Base-by-base conservation (phyloP, 148 eudicot genomes). In the Chenopodium formosanum region DNA sequence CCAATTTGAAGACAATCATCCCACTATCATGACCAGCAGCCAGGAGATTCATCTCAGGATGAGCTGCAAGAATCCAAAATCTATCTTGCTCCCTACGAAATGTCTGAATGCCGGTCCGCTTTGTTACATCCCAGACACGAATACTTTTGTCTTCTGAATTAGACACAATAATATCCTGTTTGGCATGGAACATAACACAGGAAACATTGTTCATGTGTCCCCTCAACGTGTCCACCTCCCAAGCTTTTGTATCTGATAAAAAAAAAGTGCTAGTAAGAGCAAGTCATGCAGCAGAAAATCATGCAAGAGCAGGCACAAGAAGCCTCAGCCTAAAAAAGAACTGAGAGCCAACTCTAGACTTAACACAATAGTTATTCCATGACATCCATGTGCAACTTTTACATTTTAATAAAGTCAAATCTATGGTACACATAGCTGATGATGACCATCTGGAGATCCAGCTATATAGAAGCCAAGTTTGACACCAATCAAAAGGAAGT, bases 91-190 rank as follows among this genome's bases (percentile, higher is more conserved):
- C 97, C 71, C 97, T 82, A 11, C 97, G 93, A 82, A 94, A 94
- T 82, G 97, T 94, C 80, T 94, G 97, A 71, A 94, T 85, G 71
- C 90, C 94, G 37, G 94, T 94, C 47, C 97, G 86, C 75, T 94
- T 94, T 65, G 97, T 92, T 34, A 83, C 93, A 89, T 92, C 97
- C 97, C 98, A 94, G 50, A 94, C 96, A 67, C 98, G 94, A 74
- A 94, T 92, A 84, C 98, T 92, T 85, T 92, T 94, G 89, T 94
- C 98, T 81, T 94, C 98, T 40, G 98, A 94, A 81, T 94, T 94
- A n/a, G 98, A 94, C 75, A 94, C 90, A 75, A 94, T 94, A n/a
- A 94, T 91, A 78, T 94, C 98, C 80, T 92, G 98, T 83, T 89
- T 94, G 76, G 96, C 91, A 84, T 93, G 95, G 81, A 93, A 93